Base-by-base conservation (phyloP, 169 alveolate species). In the Plasmodium berghei region DNA sequence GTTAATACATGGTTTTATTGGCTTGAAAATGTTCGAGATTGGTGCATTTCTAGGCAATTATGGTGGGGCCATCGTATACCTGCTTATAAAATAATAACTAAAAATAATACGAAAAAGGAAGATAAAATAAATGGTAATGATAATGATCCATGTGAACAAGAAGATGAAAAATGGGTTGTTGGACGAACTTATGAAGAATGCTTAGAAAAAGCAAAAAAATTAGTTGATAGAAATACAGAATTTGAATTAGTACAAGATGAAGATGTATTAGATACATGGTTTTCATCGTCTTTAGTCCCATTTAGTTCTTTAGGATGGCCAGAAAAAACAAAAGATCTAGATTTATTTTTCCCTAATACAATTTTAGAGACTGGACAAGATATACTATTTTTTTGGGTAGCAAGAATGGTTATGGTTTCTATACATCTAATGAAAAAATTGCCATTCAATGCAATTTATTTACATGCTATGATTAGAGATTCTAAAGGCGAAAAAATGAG, bases 1-100 rank as follows among this genome's bases (percentile, higher is more conserved):
- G 99, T 97, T 45, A 95, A 97, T 73, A 97, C 98, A 0, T 98
- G 99, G 99, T 97, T 93, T 95, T 91, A 97, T 89, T 99, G 99
- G 99, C 96, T 99, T 24, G 99, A 97, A 49, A 99, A 99, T 87
- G 98, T 98, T 67, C 96, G 97, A 70, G 99, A 99, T 94, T 99
- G 99, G 99, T 99, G 99, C 92, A 96, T 99, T 49, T 97, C 99
- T 5, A 94, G 99, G 48, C 99, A 99, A 93, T 96, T 99, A 55
- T 98, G 99, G 99, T 98, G 99, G 99, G 99, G 99, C 1, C 99
- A 99, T 93, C 97, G 99, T 75, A 98, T 98, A 73, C 99, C 99
- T 1, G 99, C 99, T 5, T 98, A 98, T 93, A 88, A 95, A 69
- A 97, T 97, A 49, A 94, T 94, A 16, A 63, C 90, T 12, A 71